A percentile compares a stretch with the other conserved stretches of the same genome.
Conservation (phyloP, 2,329 filamentous ascomycete species). For the Microcera coccophila region DNA sequence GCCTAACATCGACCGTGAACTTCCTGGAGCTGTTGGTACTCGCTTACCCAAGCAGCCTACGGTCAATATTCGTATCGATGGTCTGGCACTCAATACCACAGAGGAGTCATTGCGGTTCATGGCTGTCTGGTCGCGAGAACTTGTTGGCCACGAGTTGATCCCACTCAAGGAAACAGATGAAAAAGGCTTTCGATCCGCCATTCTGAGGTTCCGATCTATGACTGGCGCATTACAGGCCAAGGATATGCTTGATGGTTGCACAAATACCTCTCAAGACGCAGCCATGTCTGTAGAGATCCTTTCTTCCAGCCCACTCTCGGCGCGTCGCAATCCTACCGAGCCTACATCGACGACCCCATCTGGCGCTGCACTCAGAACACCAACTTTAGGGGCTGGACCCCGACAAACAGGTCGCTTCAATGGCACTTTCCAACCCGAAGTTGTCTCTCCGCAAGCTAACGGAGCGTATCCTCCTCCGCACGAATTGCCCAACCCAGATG, state of each 20-base stretch:
- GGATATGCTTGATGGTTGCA: conserved; percentile 54
- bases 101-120: conserved; percentile 54
- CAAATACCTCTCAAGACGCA: conserved; percentile 47
- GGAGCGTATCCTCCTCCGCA: conserved; percentile 44
- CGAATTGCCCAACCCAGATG: conserved; percentile 58
- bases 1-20: conserved; percentile 38
- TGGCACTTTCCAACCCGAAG: conserved; percentile 59
- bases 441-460: conserved; percentile 58
- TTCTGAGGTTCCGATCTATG: conserved; percentile 51
- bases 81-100: conserved; percentile 51
- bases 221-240: conserved; percentile 55
- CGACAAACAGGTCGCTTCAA: conserved; percentile 59
- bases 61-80: conserved; percentile 49
- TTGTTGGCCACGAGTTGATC: conserved; percentile 49
- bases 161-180: conserved; percentile 48
- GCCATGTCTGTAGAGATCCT: conserved; percentile 58
- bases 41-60: conserved; percentile 36
- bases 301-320: conserved; percentile 34
- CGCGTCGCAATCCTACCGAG: conserved; percentile 27
- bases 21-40: conserved; percentile 38
- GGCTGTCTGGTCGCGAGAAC: conserved; percentile 56
- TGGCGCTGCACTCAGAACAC: conserved; percentile 26
- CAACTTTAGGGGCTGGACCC: conserved; percentile 41
- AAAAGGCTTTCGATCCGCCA: conserved; percentile 47
- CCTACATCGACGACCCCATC: conserved; percentile 14